Evolutionary conservation across 495 filamentous ascomycete genomes (phyloP).

Genomic region (Lasiosphaeriaceae sp.): DNA sequence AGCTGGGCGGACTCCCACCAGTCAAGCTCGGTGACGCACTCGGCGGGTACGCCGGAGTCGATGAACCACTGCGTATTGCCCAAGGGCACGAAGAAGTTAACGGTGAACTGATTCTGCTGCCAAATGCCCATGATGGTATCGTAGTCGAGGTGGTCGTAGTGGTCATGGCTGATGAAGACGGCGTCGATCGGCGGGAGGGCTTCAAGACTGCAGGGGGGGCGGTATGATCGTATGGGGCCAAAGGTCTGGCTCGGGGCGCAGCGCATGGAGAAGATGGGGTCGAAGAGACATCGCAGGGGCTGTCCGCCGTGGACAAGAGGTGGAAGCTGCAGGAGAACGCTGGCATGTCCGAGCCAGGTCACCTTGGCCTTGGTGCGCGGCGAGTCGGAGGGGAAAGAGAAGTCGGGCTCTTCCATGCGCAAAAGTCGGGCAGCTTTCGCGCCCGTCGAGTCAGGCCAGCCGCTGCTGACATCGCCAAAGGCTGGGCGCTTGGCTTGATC

Average conservation of each 20-base stretch:
- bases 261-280: conserved; percentile 52
- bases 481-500: not conserved
- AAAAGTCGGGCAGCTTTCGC: conserved; percentile 21
- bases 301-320: conserved; percentile 2
- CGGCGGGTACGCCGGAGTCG: conserved; percentile 34
- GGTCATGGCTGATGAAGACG: conserved; percentile 50
- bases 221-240: conserved; percentile 49
- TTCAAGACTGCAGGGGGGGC: conserved; percentile 43
- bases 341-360: conserved; percentile 55
- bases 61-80: conserved; percentile 36
- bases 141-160: conserved; percentile 51
- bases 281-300: conserved; percentile 38
- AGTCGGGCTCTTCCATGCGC: conserved; percentile 21
- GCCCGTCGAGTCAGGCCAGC: conserved; percentile 15
- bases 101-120: conserved; percentile 19
- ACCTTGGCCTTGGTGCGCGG: conserved; percentile 22
- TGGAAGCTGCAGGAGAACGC: conserved; percentile 41
- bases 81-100: conserved; percentile 44
- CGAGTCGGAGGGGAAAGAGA: conserved; percentile 13
- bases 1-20: conserved; percentile 48
- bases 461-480: conserved; percentile 12
- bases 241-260: conserved; percentile 42
- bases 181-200: conserved; percentile 48
- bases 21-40: conserved; percentile 46
- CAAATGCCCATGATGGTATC: conserved; percentile 37